A percentile compares a stretch with the other conserved stretches of the same genome.
phyloP scores from a whole-genome alignment of 768 basidiomycete species.

The Lyophyllum semitale region DNA sequence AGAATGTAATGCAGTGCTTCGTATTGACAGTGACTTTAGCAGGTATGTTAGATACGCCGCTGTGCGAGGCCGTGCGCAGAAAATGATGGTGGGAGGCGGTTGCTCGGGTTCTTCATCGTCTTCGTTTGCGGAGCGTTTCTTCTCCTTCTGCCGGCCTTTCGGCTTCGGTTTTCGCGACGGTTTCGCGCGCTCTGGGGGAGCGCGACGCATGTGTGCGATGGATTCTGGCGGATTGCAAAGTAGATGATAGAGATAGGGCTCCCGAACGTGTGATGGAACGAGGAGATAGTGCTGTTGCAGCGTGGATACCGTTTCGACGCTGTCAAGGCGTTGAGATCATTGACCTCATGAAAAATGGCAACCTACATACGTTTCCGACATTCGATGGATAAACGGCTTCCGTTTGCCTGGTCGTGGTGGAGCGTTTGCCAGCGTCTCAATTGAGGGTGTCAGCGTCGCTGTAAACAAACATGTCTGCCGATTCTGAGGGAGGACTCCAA shows the following conservation, averaged over 20 bases:
- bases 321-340: constrained; percentile 30
- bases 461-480: constrained; percentile 98
- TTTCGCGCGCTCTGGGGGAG: constrained; percentile 54
- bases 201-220: constrained; percentile 65
- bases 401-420: constrained; percentile 81
- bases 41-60: constrained; percentile 86
- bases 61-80: constrained; percentile 82
- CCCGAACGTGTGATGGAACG: constrained; percentile 92
- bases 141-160: constrained; percentile 32
- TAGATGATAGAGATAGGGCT: constrained; percentile 87
- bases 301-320: constrained; percentile 87
- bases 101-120: constrained; percentile 61
- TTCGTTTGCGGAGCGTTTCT: constrained; percentile 36
- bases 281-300: constrained; percentile 90
- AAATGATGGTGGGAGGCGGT: constrained; percentile 96
- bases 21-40: constrained; percentile 76
- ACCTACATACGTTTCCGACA: constrained; percentile 63
- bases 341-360: background rate
- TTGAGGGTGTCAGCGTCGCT: constrained; percentile 87
- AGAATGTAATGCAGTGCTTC: constrained; percentile 90
- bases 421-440: constrained; percentile 74
- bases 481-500: constrained; percentile 73
- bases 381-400: constrained; percentile 84
- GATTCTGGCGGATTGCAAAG: constrained; percentile 87
- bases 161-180: constrained; percentile 24